A percentile compares a stretch with the other conserved stretches of the same genome.
phyloP scores from a whole-genome alignment of 306 rosid species.

The Glycine tomentella region DNA sequence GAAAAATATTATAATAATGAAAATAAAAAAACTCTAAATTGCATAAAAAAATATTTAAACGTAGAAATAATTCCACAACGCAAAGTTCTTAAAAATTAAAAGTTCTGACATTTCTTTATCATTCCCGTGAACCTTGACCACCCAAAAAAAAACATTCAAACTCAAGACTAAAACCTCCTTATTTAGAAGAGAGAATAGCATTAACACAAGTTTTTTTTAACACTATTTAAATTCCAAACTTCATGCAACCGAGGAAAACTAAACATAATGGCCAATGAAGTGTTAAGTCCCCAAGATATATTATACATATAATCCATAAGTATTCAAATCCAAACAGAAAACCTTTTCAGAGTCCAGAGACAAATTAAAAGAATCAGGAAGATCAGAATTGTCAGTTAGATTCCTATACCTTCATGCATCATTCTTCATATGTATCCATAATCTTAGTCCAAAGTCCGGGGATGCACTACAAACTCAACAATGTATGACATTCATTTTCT shows the following conservation, averaged over 20 bases:
- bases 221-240: background rate
- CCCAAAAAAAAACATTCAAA: background rate
- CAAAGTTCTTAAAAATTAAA: background rate
- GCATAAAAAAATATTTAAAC: too few species aligned
- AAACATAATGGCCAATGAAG: background rate
- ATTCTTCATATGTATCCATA: background rate
- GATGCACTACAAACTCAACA: background rate
- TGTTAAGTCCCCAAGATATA: conserved; percentile 21
- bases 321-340: conserved; percentile 33
- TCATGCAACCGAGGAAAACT: background rate
- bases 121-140: conserved; percentile 7
- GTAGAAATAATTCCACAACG: background rate
- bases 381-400: conserved; percentile 15
- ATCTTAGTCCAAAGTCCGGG: background rate
- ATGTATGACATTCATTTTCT: background rate
- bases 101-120: background rate
- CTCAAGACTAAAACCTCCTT: background rate
- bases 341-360: conserved; percentile 22
- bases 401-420: conserved; percentile 4
- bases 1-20: too few species aligned
- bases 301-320: background rate
- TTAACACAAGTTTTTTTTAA: background rate
- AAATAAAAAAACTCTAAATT: too few species aligned
- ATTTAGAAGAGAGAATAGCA: background rate
- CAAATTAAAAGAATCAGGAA: background rate